Base-by-base conservation (phyloP, 2,329 filamentous ascomycete species). In the Iodosphaeria phyllophila region DNA sequence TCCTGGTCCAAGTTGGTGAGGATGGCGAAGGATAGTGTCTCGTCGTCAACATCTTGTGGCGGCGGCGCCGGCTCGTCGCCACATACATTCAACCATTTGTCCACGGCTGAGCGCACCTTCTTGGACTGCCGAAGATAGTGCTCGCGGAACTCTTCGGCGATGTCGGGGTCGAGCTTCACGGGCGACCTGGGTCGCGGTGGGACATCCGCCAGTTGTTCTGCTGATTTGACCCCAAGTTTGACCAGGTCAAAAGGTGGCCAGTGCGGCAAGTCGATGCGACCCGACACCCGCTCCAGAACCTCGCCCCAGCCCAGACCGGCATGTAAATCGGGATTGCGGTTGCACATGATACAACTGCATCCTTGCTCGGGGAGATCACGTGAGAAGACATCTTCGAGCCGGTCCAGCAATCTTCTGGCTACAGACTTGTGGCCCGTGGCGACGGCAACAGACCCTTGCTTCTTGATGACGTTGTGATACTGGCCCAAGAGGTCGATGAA, bases 361-460 rank as follows among this genome's bases (percentile, higher is more conserved):
- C 74, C 71, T 40, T 92, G 73, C 0, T 72, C 72, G 0, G 84
- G 84, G 18, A 98, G 73, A 41, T 95, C 86, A 30, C 89, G 66
- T 3, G 83, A 84, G 49, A 98, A 95, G 6, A 98, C 83, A 28
- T 86, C 80, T 44, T 93, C 86, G 4, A 98, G 59, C 18, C 89
- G 71, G 49, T 98, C 86, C 5, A 95, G 63, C 13, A 95, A 54
- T 25, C 84, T 69, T 5, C 89, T 72, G 4, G 89, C 89, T n/a
- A 95, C 78, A 1, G 86, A 93, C 27, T 80, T 72, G 47, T 95
- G 92, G 5, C 89, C 89, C 0, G 86, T 95, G 10, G 89, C 89
- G 2, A 95, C 89, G 3, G 89, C 89, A 5, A 98, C 56, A 1
- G 86, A 95, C 4, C 89, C 89, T 37, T 77, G 80, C 33, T 76